Conservation (phyloP, 345 rosid species). For the Bruguiera sexangula region DNA sequence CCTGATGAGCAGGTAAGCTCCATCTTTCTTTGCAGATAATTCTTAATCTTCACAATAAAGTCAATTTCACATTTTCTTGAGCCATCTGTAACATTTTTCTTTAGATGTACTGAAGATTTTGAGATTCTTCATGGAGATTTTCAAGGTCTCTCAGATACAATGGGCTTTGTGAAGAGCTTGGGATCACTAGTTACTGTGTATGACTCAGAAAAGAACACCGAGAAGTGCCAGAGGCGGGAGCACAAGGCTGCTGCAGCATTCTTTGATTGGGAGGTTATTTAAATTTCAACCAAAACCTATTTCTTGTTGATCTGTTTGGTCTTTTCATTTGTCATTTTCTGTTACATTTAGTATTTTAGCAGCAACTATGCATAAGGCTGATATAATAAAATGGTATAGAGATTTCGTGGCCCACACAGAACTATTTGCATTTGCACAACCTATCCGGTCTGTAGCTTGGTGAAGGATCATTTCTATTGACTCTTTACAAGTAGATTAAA, state of each 20-base stretch:
- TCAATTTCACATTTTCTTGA: background rate
- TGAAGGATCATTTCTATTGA: background rate
- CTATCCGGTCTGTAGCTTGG: background rate
- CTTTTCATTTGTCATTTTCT: background rate
- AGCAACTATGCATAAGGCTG: background rate
- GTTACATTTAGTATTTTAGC: background rate
- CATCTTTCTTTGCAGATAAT: slow-evolving; percentile 16
- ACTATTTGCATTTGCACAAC: background rate
- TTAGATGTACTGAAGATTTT: slow-evolving; percentile 65
- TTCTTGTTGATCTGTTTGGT: background rate
- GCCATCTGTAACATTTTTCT: slow-evolving; percentile 13
- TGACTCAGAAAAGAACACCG: slow-evolving; percentile 53
- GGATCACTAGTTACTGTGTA: slow-evolving; percentile 52
- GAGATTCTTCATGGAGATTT: slow-evolving; percentile 90
- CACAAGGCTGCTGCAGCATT: slow-evolving; percentile 91
- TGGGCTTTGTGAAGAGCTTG: slow-evolving; percentile 71
- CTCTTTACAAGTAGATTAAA: background rate
- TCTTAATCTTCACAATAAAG: slow-evolving; percentile 1
- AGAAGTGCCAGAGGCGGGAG: slow-evolving; percentile 80
- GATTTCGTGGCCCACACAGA: too few relatives aligned
- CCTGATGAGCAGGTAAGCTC: slow-evolving; percentile 43
- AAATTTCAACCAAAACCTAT: slow-evolving; percentile 4
- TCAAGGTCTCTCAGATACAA: slow-evolving; percentile 82
- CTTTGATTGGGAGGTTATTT: slow-evolving; percentile 85
- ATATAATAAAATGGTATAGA: too few relatives aligned